Conservation (phyloP, 2,329 filamentous ascomycete species). For the Venturia carpophila region DNA sequence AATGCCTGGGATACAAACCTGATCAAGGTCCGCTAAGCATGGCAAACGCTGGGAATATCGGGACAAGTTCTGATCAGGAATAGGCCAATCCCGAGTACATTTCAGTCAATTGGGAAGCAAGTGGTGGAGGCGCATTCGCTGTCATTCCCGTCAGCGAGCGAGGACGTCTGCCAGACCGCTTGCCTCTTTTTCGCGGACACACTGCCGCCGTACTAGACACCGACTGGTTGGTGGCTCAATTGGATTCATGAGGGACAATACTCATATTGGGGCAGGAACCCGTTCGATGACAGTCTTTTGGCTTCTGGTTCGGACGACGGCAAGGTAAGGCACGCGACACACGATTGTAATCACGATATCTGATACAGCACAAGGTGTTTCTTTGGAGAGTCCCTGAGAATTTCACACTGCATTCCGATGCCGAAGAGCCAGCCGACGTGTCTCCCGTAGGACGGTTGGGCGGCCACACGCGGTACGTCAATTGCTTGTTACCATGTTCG, state of each 20-base stretch:
- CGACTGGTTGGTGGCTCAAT: slow-evolving; percentile 60
- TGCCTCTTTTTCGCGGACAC: slow-evolving; percentile 92
- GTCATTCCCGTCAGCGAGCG: slow-evolving; percentile 86
- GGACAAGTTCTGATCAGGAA: not conserved
- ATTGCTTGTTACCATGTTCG: slow-evolving; percentile 2
- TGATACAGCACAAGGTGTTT: slow-evolving; percentile 53
- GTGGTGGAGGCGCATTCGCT: slow-evolving; percentile 92
- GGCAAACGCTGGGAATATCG: slow-evolving; percentile 24
- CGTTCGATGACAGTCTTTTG: slow-evolving; percentile 89
- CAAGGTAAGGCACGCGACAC: slow-evolving; percentile 56
- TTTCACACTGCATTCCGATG: slow-evolving; percentile 77
- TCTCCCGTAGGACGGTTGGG: slow-evolving; percentile 71
- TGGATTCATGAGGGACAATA: slow-evolving; percentile 18
- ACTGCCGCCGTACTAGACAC: slow-evolving; percentile 94
- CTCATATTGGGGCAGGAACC: slow-evolving; percentile 57
- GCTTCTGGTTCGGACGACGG: slow-evolving; percentile 94
- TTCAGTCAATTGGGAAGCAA: slow-evolving; percentile 96
- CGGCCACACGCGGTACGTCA: slow-evolving; percentile 71
- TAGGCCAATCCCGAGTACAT: slow-evolving; percentile 94
- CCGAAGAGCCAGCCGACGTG: slow-evolving; percentile 75
- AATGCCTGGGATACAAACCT: slow-evolving; percentile 99
- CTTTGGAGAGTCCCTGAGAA: slow-evolving; percentile 88
- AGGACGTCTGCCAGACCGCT: slow-evolving; percentile 83
- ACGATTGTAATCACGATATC: not conserved
- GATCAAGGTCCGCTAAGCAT: slow-evolving; percentile 64